Base-by-base conservation (phyloP, 306 rosid species). In the Vigna unguiculata region DNA sequence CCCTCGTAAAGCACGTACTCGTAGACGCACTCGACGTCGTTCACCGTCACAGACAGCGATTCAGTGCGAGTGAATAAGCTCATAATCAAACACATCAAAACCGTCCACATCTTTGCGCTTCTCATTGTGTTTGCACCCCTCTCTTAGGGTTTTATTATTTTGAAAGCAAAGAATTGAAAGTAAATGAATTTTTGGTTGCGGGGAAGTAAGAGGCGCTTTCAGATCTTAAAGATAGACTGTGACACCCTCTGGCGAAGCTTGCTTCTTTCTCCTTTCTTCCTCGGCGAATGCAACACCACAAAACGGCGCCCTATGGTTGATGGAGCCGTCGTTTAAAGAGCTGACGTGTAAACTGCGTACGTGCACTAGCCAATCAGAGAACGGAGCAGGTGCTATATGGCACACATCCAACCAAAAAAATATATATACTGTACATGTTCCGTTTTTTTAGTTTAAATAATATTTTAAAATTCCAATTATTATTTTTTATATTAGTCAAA, bases 1-100 rank as follows among this genome's bases (percentile, higher is more conserved):
- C 91, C 96, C 59, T 96, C 99, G 67, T 91, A 93, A 20, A 96
- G 81, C 21, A 96, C 98, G 41, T 92, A 96, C 80, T 96, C 99
- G 71, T 88, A 92, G 34, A 96, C 85, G 83, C 99, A 96, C 59
- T 96, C 99, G 16, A 85, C 71, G 20, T 96, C 96, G 87, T 91
- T 87, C 2, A 96, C 98, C 0, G 98, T 96, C 24, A 92, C 96
- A 4, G 99, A 89, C 0, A 96, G 78, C 21, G 98, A 89, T 11
- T 85, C 88, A 69, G 88, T 91, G 38, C 91, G 73, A 51, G 75
- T 83, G 22, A 89, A 36, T 10, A 88, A 85, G 85, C 84, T 85
- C 62, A 79, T 3, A 36, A 89, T 58, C 81, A 91, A 76, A 67
- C 91, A 74, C 65, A 75, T 78, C 52, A 88, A 75, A 68, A 84